Base-by-base conservation (phyloP, 2,329 filamentous ascomycete species). In the Colletotrichum musae region DNA sequence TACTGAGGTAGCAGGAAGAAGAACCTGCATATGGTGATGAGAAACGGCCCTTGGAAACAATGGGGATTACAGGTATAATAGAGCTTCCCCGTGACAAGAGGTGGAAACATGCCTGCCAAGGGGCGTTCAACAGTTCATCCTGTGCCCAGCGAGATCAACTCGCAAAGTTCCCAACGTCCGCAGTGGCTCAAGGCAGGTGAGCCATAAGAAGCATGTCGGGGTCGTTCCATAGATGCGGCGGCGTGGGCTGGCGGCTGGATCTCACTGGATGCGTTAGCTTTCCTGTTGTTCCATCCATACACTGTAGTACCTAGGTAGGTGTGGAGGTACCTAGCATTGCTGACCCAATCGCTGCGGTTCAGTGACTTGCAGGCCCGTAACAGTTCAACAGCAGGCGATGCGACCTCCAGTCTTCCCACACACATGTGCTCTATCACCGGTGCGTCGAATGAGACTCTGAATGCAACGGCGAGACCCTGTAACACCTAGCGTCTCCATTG, bases 171-270 rank as follows among this genome's bases (percentile, higher is more conserved):
- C 10, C 36, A 53, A 16, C 7, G 36, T 6, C 7, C 24, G 18
- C n/a, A 26, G 32, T 43, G 10, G 45, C 39, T 53, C 10, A 26
- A 43, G 47, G 50, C 6, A 48, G 50, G 41, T 21, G 28, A 24
- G 32, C 32, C 32, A 32, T 32, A 36, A 39, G 58, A 10, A 13
- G 15, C 58, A 51, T 52, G 58, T 56, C 58, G 66, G 61, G 50
- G 52, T 13, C 51, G 58, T 61, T 59, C 56, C 58, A 70, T 6
- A 66, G 57, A 69, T 69, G 62, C 62, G 56, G 50, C 54, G 28
- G 63, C 66, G 56, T 69, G 62, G 50, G 56, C 62, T 51, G 56
- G 24, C 66, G 62, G 62, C 66, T 66, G 50, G 43, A 66, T 66
- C 62, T 56, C 56, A 66, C 66, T 66, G 39, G 66, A 21, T 52